Conservation (phyloP, 805 yeast genomes). For the Henningerozyma blattae region DNA sequence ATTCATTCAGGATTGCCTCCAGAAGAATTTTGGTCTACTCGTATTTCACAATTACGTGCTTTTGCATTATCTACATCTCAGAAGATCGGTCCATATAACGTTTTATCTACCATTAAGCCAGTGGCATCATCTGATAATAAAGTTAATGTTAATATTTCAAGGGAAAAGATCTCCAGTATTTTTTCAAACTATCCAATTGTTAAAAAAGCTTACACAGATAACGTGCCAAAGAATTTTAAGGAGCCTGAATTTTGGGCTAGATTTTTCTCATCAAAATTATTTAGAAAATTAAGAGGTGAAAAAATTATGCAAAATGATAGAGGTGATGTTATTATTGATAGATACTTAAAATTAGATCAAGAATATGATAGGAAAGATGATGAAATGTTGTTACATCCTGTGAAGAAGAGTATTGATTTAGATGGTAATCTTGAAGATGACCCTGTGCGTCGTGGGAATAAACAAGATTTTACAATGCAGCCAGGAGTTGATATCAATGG, state of each 20-base stretch:
- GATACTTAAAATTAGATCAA: slow-evolving; percentile 61
- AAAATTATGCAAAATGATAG: slow-evolving; percentile 61
- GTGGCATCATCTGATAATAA: slow-evolving; percentile 88
- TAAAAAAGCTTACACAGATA: slow-evolving; percentile 76
- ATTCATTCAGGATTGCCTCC: slow-evolving; percentile 67
- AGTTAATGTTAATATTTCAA: slow-evolving; percentile 82
- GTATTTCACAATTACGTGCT: slow-evolving; percentile 70
- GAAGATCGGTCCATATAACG: slow-evolving; percentile 87
- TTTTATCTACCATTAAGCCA: slow-evolving; percentile 84
- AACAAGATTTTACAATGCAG: slow-evolving; percentile 84
- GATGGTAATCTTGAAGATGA: slow-evolving; percentile 75
- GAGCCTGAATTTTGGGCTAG: slow-evolving; percentile 96
- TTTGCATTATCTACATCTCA: slow-evolving; percentile 78
- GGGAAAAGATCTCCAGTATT: slow-evolving; percentile 81
- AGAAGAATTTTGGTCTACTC: slow-evolving; percentile 75
- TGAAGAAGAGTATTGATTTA: slow-evolving; percentile 65
- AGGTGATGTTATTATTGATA: slow-evolving; percentile 77
- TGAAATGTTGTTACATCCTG: slow-evolving; percentile 31
- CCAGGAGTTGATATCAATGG: slow-evolving; percentile 37
- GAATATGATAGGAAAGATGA: slow-evolving; percentile 39
- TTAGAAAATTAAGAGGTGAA: slow-evolving; percentile 83
- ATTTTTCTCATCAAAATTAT: slow-evolving; percentile 82
- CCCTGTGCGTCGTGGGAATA: slow-evolving; percentile 61
- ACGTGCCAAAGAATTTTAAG: slow-evolving; percentile 67
- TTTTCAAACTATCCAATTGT: slow-evolving; percentile 91